Percentiles rank a stretch among this genome's conserved stretches.
Conservation (phyloP, 2,329 filamentous ascomycete genomes). For the Parasarocladium wereldwijsianum region DNA sequence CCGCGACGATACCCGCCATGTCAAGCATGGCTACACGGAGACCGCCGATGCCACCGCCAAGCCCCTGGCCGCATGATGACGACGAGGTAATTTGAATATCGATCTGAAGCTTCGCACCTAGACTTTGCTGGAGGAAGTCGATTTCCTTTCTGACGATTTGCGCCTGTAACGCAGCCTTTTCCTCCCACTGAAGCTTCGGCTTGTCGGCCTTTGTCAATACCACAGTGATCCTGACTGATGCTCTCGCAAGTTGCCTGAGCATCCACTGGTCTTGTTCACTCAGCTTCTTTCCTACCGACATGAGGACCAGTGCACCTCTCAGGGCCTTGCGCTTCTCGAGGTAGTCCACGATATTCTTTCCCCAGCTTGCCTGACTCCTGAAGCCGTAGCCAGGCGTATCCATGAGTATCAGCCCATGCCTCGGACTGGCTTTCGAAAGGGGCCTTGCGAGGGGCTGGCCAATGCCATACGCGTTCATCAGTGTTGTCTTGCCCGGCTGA, state of each 20-base stretch:
- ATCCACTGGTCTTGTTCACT: slow-evolving; percentile 32
- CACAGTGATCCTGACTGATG: slow-evolving; percentile 29
- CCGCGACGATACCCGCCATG: slow-evolving; percentile 21
- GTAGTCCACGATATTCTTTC: slow-evolving; percentile 35
- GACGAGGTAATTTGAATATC: slow-evolving; percentile 1
- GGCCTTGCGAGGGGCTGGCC: slow-evolving; percentile 22
- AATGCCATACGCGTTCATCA: slow-evolving; percentile 41
- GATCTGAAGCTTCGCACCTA: background rate
- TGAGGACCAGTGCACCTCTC: slow-evolving; percentile 35
- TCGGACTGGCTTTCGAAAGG: slow-evolving; percentile 14
- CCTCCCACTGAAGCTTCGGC: slow-evolving; percentile 15
- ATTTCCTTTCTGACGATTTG: background rate
- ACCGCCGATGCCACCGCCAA: slow-evolving; percentile 23
- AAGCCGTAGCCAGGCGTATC: slow-evolving; percentile 38
- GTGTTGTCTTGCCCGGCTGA: slow-evolving; percentile 35
- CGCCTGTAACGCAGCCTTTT: slow-evolving; percentile 13
- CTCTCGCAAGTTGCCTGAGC: slow-evolving; percentile 29
- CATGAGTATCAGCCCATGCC: slow-evolving; percentile 31
- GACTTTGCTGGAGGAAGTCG: background rate
- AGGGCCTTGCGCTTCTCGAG: slow-evolving; percentile 29
- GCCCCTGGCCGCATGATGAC: slow-evolving; percentile 8
- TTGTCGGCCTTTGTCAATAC: slow-evolving; percentile 46
- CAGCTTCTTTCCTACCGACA: slow-evolving; percentile 37
- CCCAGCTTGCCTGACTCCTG: slow-evolving; percentile 33
- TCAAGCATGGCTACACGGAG: slow-evolving; percentile 23